phyloP scores from a whole-genome alignment of 805 yeast species.

The Candida caryicola region DNA sequence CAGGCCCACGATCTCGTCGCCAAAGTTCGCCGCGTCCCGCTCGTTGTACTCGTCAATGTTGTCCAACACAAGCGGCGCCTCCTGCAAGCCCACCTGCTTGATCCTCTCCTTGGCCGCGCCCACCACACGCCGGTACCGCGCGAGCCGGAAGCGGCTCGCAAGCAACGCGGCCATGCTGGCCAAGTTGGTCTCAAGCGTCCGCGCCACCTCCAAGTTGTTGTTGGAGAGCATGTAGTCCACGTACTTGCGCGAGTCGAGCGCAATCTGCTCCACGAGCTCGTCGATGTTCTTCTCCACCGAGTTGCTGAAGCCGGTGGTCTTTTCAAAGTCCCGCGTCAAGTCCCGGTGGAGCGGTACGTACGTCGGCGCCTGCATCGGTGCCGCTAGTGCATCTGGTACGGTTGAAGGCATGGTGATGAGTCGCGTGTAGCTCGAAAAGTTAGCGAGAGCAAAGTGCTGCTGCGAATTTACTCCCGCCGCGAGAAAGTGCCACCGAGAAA shows the following conservation, averaged over 20 bases:
- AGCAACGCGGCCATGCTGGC: slow-evolving; percentile 7
- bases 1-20: slow-evolving; percentile 6
- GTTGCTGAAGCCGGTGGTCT: slow-evolving; percentile 3
- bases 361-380: slow-evolving; percentile 1
- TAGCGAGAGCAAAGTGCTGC: too few species aligned
- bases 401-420: too few species aligned
- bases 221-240: slow-evolving; percentile 6
- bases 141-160: slow-evolving; percentile 5
- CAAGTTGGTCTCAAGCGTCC: slow-evolving; percentile 1
- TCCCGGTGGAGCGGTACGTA: slow-evolving; percentile 7
- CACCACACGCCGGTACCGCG: slow-evolving; percentile 5
- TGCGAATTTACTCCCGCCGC: too few species aligned
- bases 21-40: slow-evolving; percentile 8
- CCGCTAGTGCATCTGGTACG: neutral
- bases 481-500: too few species aligned
- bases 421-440: too few species aligned
- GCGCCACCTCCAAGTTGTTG: slow-evolving; percentile 1
- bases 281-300: slow-evolving; percentile 1
- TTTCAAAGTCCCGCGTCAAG: slow-evolving; percentile 6
- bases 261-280: slow-evolving; percentile 3
- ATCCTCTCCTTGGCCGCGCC: slow-evolving; percentile 16
- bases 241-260: slow-evolving; percentile 4
- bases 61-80: slow-evolving; percentile 19
- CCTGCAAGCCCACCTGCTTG: slow-evolving; percentile 18
- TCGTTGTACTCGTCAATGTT: slow-evolving; percentile 19